A percentile compares a stretch with the other conserved stretches of the same genome.
Conservation (phyloP, 345 rosid genomes). For the Brassica carinata region DNA sequence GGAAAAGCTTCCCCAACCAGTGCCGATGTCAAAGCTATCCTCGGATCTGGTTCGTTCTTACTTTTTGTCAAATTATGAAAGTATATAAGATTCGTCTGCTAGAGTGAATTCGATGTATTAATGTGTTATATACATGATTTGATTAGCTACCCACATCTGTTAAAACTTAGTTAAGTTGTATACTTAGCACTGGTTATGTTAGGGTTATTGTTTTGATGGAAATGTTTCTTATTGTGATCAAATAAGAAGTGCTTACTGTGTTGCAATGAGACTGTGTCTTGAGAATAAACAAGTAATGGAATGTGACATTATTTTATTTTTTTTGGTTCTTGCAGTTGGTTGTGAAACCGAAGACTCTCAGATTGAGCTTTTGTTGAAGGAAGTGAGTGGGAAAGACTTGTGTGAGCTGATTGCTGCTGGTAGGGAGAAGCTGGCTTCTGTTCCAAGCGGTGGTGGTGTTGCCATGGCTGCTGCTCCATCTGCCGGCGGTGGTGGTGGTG, state of each 20-base stretch:
- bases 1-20: not conserved
- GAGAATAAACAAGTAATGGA: not conserved
- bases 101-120: not conserved
- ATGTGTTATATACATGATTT: not conserved
- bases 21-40: not conserved
- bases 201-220: not conserved
- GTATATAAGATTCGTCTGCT: not conserved
- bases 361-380: slow-evolving; percentile 61
- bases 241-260: not conserved
- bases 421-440: slow-evolving; percentile 79
- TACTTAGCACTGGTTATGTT: not conserved
- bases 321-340: slow-evolving; percentile 53
- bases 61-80: not conserved
- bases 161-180: not conserved
- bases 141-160: too few species aligned
- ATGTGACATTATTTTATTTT: not conserved
- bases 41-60: not conserved
- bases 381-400: slow-evolving; percentile 70
- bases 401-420: slow-evolving; percentile 81
- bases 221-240: not conserved
- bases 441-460: slow-evolving; percentile 63
- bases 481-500: slow-evolving; percentile 43
- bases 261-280: not conserved
- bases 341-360: slow-evolving; percentile 62
- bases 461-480: slow-evolving; percentile 44